Evolutionary conservation across 2,329 filamentous ascomycete genomes (phyloP), one percentile per base, ranked within the genome.

Genomic region (Capronia americana): DNA sequence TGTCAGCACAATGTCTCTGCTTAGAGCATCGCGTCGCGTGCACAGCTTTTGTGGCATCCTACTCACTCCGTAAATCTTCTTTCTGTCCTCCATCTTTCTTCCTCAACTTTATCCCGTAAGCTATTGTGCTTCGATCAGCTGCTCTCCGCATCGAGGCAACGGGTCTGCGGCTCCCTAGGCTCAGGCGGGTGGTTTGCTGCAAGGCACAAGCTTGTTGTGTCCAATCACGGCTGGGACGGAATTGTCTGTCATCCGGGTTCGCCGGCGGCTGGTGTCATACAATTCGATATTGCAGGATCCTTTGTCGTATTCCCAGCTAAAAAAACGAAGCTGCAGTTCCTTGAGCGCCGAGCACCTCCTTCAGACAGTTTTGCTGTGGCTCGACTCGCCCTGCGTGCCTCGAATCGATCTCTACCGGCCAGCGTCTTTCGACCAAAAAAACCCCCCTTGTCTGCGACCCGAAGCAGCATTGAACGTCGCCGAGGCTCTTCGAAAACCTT

Each of bases 121-220:
- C 30, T 34, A 20, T 59, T 20, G 44, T 17, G 14, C 14, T n/a
- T 46, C 57, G 57, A 59, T 48, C 44, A 59, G 44, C 44, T 51
- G 14, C 50, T 58, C 59, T 66, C 59, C 63, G 59, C 59, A 63
- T 56, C 51, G 12, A 51, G 26, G 38, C 54, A 60, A 30, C 26
- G 58, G 44, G 54, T 38, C 23, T 63, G 58, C 65, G 65, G 38
- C 38, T 44, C 38, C 38, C 38, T 44, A 44, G 38, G 63, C 65
- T 64, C 50, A 51, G 58, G 38, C 56, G 65, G 65, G 68, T 59
- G 62, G 63, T 56, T 54, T 67, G 62, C 68, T 70, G 68, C 68
- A 70, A 70, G 68, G 68, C 20, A 70, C 68, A 28, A 24, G 65
- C 68, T 66, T 68, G 59, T 65, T 55, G 26, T 38, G 38, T 41